phyloP scores from a whole-genome alignment of 1,284 basidiomycete genomes.

The Leccinum subfulvum region DNA sequence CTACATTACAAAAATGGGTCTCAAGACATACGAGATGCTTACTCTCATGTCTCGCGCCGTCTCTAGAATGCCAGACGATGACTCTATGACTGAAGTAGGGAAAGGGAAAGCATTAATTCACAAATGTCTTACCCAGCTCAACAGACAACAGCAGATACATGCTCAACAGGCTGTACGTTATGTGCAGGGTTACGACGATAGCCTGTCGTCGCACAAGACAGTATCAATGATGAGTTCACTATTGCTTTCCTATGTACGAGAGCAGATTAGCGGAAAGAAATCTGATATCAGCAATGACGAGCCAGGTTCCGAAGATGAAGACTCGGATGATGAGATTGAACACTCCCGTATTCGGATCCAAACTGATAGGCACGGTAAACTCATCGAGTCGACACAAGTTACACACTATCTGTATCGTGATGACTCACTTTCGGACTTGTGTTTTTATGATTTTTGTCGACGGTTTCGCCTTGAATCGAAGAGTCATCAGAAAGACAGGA shows the following conservation, averaged over 20 bases:
- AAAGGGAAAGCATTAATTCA: constrained; percentile 8
- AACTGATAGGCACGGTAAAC: background rate
- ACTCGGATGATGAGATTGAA: background rate
- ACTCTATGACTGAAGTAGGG: background rate
- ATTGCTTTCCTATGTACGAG: background rate
- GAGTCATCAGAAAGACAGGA: background rate
- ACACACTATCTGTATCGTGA: background rate
- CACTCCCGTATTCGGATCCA: background rate
- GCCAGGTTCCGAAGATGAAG: background rate
- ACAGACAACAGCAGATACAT: background rate
- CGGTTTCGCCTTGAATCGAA: background rate
- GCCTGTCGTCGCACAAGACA: constrained; percentile 8
- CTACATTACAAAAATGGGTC: constrained; percentile 17
- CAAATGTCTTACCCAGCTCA: constrained; percentile 15
- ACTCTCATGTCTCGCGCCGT: constrained; percentile 10
- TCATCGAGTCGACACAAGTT: background rate
- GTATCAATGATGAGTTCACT: background rate
- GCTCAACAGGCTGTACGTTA: constrained; percentile 1
- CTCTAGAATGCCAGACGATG: background rate
- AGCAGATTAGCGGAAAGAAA: background rate
- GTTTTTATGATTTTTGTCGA: background rate
- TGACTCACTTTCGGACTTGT: background rate
- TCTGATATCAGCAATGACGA: too few species aligned
- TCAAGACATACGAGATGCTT: constrained; percentile 14
- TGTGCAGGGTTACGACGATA: constrained; percentile 10